Evolutionary conservation across 306 rosid genomes (phyloP).

Genomic region (Citrullus amarus): DNA sequence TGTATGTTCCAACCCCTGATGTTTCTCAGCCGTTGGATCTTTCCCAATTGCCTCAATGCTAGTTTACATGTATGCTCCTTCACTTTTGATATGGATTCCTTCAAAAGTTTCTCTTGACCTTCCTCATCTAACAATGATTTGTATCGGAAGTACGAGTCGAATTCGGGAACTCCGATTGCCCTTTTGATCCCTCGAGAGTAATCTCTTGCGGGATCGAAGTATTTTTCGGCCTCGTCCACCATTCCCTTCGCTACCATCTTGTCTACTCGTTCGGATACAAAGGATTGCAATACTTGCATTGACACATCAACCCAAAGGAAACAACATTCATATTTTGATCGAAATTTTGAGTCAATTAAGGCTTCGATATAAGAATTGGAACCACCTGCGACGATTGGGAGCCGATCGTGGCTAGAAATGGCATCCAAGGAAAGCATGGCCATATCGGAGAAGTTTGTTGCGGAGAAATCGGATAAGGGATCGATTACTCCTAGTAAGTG

Average conservation of each 20-base stretch:
- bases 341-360: slow-evolving; percentile 38
- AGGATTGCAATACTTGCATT: slow-evolving; percentile 27
- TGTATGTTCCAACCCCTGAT: slow-evolving; percentile 61
- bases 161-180: slow-evolving; percentile 88
- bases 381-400: slow-evolving; percentile 84
- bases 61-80: slow-evolving; percentile 49
- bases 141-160: slow-evolving; percentile 39
- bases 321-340: slow-evolving; percentile 44
- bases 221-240: slow-evolving; percentile 38
- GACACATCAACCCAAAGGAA: slow-evolving; percentile 72
- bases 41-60: slow-evolving; percentile 45
- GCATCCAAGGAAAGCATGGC: slow-evolving; percentile 31
- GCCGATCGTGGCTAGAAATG: slow-evolving; percentile 18
- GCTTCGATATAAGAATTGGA: slow-evolving; percentile 72
- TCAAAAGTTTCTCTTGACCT: slow-evolving; percentile 9
- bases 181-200: slow-evolving; percentile 46
- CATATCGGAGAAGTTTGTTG: slow-evolving; percentile 29
- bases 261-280: slow-evolving; percentile 48
- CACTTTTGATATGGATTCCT: slow-evolving; percentile 30
- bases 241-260: slow-evolving; percentile 52
- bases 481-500: slow-evolving; percentile 53
- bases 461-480: slow-evolving; percentile 47
- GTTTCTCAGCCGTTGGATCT: slow-evolving; percentile 39
- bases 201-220: slow-evolving; percentile 35
- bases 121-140: slow-evolving; percentile 22